A percentile compares a stretch with the other conserved stretches of the same genome.
These are phyloP conservation scores for Fonsecaea erecta DNA, from an alignment of 2,329 filamentous ascomycete genomes.

Conservation along the genomic window DNA sequence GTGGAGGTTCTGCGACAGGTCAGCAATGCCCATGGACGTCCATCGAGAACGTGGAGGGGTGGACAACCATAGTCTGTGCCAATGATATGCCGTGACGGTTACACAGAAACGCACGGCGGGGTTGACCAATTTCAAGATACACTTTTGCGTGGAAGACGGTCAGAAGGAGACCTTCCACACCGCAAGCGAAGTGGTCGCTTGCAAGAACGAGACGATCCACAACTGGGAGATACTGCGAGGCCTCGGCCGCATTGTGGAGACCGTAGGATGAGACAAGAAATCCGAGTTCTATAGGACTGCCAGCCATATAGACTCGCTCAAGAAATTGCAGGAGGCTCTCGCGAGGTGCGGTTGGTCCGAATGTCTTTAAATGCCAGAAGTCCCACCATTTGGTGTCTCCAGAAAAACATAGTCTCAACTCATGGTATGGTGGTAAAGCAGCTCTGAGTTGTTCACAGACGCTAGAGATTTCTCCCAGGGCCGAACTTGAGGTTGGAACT, in stretches of 20 bases:
- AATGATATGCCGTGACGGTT: constrained; percentile 17
- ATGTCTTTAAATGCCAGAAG: constrained; percentile 22
- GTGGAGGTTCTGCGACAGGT: constrained; percentile 19
- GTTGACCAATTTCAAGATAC: constrained; percentile 21
- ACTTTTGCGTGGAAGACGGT: constrained; percentile 19
- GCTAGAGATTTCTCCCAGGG: neutral
- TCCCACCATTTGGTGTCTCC: constrained; percentile 15
- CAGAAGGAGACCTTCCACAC: constrained; percentile 9
- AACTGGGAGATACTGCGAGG: constrained; percentile 8
- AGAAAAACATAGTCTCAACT: constrained; percentile 8
- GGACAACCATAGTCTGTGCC: constrained; percentile 18
- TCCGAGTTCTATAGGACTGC: constrained; percentile 12
- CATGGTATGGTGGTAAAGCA: constrained; percentile 1
- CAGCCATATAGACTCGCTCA: constrained; percentile 1
- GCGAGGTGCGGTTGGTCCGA: neutral
- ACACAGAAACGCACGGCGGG: constrained; percentile 20
- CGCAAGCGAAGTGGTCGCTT: constrained; percentile 10
- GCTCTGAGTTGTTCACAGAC: constrained; percentile 10
- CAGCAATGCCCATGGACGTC: neutral
- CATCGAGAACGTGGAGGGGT: neutral
- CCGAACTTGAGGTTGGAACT: neutral
- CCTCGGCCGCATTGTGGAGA: constrained; percentile 10
- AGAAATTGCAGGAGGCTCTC: constrained; percentile 11
- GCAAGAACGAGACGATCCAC: constrained; percentile 20
- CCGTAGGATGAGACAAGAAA: constrained; percentile 18